Conservation (phyloP, 1,139 yeast genomes). For the Geotrichum australiense region DNA sequence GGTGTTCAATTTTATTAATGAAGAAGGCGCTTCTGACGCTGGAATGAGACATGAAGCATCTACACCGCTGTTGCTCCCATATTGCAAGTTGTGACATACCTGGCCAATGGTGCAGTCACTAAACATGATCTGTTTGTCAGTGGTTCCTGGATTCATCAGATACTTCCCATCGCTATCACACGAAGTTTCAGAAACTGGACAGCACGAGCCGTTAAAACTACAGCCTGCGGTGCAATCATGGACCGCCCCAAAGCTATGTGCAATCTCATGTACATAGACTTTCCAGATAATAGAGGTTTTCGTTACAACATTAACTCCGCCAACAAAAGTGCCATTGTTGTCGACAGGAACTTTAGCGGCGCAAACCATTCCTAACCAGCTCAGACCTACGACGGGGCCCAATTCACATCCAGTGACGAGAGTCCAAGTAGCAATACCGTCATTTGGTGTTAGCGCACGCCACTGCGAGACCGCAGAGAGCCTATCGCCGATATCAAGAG, state of each 20-base stretch:
- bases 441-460: constrained; percentile 30
- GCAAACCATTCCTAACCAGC: constrained; percentile 38
- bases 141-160: constrained; percentile 37
- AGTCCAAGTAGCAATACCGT: constrained; percentile 37
- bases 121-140: constrained; percentile 30
- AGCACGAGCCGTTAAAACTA: constrained; percentile 27
- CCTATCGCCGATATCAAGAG: constrained; percentile 29
- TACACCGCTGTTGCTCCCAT: constrained; percentile 30
- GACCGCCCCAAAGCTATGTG: constrained; percentile 40
- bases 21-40: constrained; percentile 31
- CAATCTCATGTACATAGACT: constrained; percentile 38
- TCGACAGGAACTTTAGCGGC: constrained; percentile 21
- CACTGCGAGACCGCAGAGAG: constrained; percentile 31
- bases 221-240: constrained; percentile 35
- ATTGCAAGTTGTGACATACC: constrained; percentile 32
- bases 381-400: constrained; percentile 35
- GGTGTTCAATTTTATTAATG: constrained; percentile 31
- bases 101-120: constrained; percentile 36
- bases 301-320: constrained; percentile 36
- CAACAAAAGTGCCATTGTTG: constrained; percentile 25
- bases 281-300: constrained; percentile 34
- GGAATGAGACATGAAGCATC: constrained; percentile 35
- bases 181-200: constrained; percentile 30
- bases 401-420: constrained; percentile 34
- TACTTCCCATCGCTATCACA: constrained; percentile 34